Evolutionary conservation across 1,139 yeast species (phyloP), one percentile per base, ranked within the genome.

Genomic region (Pichia sp.): DNA sequence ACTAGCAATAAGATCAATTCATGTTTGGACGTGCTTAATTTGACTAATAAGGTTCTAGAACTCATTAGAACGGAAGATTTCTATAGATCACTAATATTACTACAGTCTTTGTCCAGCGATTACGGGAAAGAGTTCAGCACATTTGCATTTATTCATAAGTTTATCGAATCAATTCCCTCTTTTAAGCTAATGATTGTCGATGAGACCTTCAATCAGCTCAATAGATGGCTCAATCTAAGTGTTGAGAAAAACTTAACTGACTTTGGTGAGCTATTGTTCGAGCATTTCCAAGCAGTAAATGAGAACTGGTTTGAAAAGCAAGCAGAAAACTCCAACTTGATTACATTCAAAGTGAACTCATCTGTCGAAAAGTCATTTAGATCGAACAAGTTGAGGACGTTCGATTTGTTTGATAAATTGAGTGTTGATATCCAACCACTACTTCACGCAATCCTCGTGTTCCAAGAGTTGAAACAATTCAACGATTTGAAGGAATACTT

Each of bases 11-110:
- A 77, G 32, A 67, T 82, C 34, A 77, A 69, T 41, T 66, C 80
- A 40, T 83, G 95, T 50, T 66, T 88, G 23, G 88, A 82, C 47
- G 91, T 88, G 10, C 66, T 91, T 42, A 95, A 88, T 53, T 71
- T 82, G 49, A 83, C 95, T 19, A 88, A 87, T 58, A 82, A 79
- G 51, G 85, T 87, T 37, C 87, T 86, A 54, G 93, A 84, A 34
- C 64, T 87, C 53, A 81, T 87, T 45, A 74, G 76, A 43, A 75
- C 72, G 45, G 75, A 78, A 49, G 80, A 81, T 47, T 84, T 85
- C 51, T 91, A 86, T 58, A 83, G 83, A 43, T 96, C 97, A 0
- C 71, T 91, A 48, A 86, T 86, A 54, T 74, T 84, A 46, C 64
- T 87, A 39, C 91, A 86, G 43, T 93, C 81, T 51, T 64, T 91